A percentile compares a stretch with the other conserved stretches of the same genome.
These are phyloP conservation scores for Inga oerstediana DNA, from an alignment of 306 rosid species.

Conservation along the genomic window DNA sequence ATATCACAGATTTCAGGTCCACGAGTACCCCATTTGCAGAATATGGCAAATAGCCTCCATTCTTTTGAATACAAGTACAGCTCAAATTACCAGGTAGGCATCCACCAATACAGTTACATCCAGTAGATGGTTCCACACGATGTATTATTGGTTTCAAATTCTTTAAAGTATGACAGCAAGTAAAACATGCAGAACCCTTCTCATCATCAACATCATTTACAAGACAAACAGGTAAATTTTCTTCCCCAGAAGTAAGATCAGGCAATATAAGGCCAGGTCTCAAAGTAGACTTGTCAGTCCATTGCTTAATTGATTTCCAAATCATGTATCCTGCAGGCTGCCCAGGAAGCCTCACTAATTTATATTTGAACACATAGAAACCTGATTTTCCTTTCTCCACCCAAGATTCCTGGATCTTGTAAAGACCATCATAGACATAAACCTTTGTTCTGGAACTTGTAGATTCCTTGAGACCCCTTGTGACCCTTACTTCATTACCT, in stretches of 20 bases:
- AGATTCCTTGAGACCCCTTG: conserved; percentile 68
- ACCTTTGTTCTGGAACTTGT: conserved; percentile 65
- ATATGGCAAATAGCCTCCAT: conserved; percentile 68
- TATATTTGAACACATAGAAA: conserved; percentile 75
- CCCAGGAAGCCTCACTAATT: conserved; percentile 58
- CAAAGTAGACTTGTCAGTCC: conserved; percentile 61
- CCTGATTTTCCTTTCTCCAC: conserved; percentile 81
- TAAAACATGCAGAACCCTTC: conserved; percentile 88
- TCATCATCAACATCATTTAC: conserved; percentile 86
- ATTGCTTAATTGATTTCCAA: conserved; percentile 76
- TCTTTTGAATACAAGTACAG: conserved; percentile 75
- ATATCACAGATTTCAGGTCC: conserved; percentile 58
- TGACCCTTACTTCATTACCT: conserved; percentile 80
- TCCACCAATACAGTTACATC: conserved; percentile 78
- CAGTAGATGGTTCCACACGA: conserved; percentile 52
- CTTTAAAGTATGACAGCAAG: conserved; percentile 61
- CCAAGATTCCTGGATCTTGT: conserved; percentile 66
- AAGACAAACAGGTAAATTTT: conserved; percentile 81
- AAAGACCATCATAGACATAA: conserved; percentile 54
- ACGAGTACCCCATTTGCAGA: conserved; percentile 58
- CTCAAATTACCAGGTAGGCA: conserved; percentile 58
- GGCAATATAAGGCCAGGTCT: conserved; percentile 76
- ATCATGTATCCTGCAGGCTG: conserved; percentile 65
- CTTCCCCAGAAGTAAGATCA: conserved; percentile 87
- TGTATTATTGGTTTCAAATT: conserved; percentile 47